Conservation (phyloP, 495 filamentous ascomycete genomes). For the Penicillium chermesinum region DNA sequence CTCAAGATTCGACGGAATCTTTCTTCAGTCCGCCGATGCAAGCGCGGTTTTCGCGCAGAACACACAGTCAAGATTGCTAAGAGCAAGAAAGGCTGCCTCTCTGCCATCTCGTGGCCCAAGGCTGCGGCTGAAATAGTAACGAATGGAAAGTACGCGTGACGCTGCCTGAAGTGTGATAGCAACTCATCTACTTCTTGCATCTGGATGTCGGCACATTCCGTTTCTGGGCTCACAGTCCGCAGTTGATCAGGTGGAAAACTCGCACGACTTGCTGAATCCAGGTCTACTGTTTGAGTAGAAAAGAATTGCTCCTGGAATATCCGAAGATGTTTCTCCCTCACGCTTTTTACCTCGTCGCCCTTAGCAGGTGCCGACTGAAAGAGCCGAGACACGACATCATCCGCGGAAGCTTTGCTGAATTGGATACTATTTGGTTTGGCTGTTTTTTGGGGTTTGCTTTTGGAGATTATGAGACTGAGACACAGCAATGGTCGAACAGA, state of each 20-base stretch:
- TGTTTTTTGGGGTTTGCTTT: neutral
- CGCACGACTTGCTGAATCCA: neutral
- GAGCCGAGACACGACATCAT: neutral
- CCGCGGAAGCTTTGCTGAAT: too few species aligned
- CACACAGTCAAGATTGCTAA: neutral
- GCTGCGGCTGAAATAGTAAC: neutral
- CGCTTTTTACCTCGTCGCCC: neutral
- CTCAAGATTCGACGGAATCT: neutral
- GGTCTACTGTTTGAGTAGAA: neutral
- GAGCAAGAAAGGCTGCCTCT: neutral
- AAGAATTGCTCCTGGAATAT: neutral
- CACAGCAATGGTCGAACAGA: neutral
- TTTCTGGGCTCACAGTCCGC: neutral
- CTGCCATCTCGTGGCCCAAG: neutral
- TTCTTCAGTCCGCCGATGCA: neutral
- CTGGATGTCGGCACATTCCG: neutral
- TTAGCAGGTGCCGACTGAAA: neutral
- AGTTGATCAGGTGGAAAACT: neutral
- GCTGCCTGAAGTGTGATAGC: neutral
- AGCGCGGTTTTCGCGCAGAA: neutral
- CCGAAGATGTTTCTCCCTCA: neutral
- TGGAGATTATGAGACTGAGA: neutral
- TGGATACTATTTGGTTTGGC: too few species aligned
- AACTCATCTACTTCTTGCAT: neutral
- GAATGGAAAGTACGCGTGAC: neutral